Conservation (phyloP, 176 grass and related monocot species). For the Avena sativa region DNA sequence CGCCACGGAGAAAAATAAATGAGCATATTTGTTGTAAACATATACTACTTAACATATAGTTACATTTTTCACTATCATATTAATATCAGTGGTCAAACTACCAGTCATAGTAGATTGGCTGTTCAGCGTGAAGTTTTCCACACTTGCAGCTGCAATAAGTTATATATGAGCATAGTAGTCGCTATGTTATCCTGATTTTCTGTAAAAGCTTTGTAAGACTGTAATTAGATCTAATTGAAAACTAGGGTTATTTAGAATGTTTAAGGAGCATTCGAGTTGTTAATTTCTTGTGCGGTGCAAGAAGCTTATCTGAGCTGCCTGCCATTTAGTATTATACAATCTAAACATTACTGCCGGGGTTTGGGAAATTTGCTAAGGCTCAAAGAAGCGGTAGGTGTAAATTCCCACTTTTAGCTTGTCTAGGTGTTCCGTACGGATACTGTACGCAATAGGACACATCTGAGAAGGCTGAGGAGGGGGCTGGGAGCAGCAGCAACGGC, state of each 20-base stretch:
- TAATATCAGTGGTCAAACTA: slow-evolving; percentile 4
- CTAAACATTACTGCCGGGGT: slow-evolving; percentile 5
- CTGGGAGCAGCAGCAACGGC: too few species aligned
- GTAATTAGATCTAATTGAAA: not conserved
- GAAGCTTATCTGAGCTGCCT: not conserved
- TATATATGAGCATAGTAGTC: not conserved
- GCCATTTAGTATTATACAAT: not conserved
- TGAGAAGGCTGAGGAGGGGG: too few species aligned
- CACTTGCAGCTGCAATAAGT: not conserved
- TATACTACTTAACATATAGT: not conserved
- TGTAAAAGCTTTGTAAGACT: slow-evolving; percentile 9
- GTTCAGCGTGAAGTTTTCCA: not conserved
- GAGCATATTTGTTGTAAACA: slow-evolving; percentile 15
- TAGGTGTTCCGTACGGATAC: not conserved
- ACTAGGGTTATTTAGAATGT: not conserved
- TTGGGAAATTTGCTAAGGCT: not conserved
- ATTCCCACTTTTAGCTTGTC: too few species aligned
- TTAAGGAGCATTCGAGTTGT: not conserved
- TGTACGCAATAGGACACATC: too few species aligned
- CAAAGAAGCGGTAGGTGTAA: too few species aligned
- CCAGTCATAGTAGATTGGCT: slow-evolving; percentile 14
- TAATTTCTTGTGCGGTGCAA: not conserved
- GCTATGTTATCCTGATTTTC: slow-evolving; percentile 20
- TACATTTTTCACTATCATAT: slow-evolving; percentile 16
- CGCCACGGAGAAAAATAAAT: not conserved